These are phyloP conservation scores for Terana coerulea DNA, from an alignment of 768 basidiomycete species.

Conservation along the genomic window DNA sequence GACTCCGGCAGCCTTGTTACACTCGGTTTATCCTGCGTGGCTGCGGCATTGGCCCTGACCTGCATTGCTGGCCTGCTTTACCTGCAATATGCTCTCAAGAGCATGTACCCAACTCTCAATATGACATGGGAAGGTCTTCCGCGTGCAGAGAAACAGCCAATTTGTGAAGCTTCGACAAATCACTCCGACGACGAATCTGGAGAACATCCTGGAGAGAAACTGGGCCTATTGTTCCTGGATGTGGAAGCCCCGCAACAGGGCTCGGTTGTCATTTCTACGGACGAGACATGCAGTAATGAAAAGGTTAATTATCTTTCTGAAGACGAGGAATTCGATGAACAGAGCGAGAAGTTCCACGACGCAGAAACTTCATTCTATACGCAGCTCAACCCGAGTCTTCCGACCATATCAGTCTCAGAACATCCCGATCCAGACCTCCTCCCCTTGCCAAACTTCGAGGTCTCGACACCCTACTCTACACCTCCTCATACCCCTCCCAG, in stretches of 20 bases:
- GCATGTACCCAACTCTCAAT: slow-evolving; percentile 17
- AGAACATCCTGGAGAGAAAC: slow-evolving; percentile 16
- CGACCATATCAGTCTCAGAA: slow-evolving; percentile 17
- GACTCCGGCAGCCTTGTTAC: slow-evolving; percentile 2
- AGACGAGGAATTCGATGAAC: slow-evolving; percentile 9
- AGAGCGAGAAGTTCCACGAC: slow-evolving; percentile 22
- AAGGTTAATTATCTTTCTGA: not conserved
- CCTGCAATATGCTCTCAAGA: slow-evolving; percentile 20
- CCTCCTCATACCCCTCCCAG: slow-evolving; percentile 13
- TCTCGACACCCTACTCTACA: slow-evolving; percentile 12
- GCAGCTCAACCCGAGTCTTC: slow-evolving; percentile 12
- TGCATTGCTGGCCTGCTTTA: slow-evolving; percentile 18
- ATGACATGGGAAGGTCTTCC: slow-evolving; percentile 20
- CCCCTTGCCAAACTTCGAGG: slow-evolving; percentile 25
- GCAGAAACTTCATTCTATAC: slow-evolving; percentile 16
- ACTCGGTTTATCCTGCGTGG: slow-evolving; percentile 7
- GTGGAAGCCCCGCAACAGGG: not conserved
- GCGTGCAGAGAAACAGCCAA: slow-evolving; percentile 17
- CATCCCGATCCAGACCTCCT: slow-evolving; percentile 41
- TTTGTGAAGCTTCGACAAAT: not conserved
- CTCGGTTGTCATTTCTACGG: not conserved
- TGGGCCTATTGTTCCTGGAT: slow-evolving; percentile 10
- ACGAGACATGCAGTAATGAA: not conserved
- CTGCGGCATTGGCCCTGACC: slow-evolving; percentile 19
- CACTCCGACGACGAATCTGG: slow-evolving; percentile 8